These are phyloP conservation scores for Graphiopsis chlorocephala DNA, from an alignment of 2,329 filamentous ascomycete genomes.

Conservation along the genomic window DNA sequence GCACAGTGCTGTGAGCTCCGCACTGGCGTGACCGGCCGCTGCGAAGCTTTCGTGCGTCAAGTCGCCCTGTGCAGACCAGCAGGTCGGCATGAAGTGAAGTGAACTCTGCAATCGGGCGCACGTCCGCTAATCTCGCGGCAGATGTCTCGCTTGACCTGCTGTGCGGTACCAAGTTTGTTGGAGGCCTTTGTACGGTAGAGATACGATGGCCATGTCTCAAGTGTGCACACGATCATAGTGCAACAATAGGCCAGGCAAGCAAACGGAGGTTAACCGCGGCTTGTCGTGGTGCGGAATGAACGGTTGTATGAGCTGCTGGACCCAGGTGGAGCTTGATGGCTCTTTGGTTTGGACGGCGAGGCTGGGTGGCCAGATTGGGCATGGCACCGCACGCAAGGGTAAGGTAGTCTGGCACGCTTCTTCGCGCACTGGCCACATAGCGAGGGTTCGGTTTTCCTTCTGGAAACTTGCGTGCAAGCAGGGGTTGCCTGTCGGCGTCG, in stretches of 20 bases:
- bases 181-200: neutral
- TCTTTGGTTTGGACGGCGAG: neutral
- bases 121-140: neutral
- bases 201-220: neutral
- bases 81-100: neutral
- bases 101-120: slow-evolving; percentile 5
- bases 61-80: neutral
- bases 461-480: slow-evolving; percentile 6
- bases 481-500: slow-evolving; percentile 6
- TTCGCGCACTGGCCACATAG: neutral
- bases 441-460: slow-evolving; percentile 12
- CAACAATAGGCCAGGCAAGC: neutral
- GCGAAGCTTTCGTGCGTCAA: neutral
- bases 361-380: neutral
- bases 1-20: neutral
- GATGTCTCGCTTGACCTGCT: neutral
- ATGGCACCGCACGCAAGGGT: neutral
- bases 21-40: neutral
- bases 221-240: neutral
- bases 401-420: neutral
- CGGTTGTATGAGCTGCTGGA: neutral
- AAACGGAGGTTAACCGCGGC: neutral
- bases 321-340: neutral
- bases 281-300: neutral
- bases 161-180: neutral